Evolutionary conservation across 257 asterid species (phyloP).

Genomic region (Capsicum baccatum): DNA sequence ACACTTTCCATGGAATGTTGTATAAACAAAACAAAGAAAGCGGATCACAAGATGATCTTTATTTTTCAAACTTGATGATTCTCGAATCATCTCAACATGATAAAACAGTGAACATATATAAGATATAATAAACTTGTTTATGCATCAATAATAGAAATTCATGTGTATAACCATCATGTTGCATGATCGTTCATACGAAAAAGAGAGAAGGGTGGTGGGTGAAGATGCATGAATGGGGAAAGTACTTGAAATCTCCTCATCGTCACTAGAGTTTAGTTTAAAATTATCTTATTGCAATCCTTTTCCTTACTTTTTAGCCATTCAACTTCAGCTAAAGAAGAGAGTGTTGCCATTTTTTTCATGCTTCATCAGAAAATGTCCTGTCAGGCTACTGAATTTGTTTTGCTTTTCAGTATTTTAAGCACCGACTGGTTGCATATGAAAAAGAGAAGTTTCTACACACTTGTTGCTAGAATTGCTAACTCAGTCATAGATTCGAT

Average conservation of each 20-base stretch:
- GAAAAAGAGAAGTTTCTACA: slow-evolving; percentile 4
- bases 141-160: neutral
- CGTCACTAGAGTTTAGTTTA: neutral
- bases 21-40: neutral
- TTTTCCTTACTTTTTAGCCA: neutral
- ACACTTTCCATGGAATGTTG: neutral
- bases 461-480: neutral
- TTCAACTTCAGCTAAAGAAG: neutral
- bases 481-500: neutral
- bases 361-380: neutral
- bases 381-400: neutral
- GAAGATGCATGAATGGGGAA: neutral
- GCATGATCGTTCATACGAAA: neutral
- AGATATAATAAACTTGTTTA: neutral
- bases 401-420: neutral
- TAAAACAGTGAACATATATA: neutral
- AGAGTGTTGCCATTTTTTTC: neutral
- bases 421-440: neutral
- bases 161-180: neutral
- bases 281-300: neutral
- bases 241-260: slow-evolving; percentile 5
- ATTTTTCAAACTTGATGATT: neutral
- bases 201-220: neutral
- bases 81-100: neutral
- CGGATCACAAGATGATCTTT: neutral